phyloP scores from a whole-genome alignment of 768 basidiomycete species.

The Kwoniella europaea region DNA sequence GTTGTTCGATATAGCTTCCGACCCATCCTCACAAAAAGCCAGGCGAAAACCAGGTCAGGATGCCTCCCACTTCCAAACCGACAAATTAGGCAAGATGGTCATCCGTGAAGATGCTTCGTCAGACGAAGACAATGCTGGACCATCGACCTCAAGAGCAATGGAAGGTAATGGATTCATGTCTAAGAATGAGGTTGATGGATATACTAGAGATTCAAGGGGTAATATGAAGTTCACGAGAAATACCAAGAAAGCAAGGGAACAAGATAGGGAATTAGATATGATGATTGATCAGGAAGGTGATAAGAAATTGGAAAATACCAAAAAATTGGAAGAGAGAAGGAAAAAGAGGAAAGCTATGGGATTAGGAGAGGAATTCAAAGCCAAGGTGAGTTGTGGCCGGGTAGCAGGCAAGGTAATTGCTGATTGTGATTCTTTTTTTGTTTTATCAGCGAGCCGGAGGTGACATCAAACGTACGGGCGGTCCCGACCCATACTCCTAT shows the following conservation, averaged over 20 bases:
- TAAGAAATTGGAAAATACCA: constrained; percentile 25
- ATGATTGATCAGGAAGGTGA: constrained; percentile 73
- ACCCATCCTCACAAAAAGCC: constrained; percentile 47
- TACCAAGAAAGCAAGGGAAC: constrained; percentile 86
- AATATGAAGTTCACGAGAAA: constrained; percentile 94
- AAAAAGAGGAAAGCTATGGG: constrained; percentile 62
- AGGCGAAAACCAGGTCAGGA: constrained; percentile 83
- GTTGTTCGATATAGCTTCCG: constrained; percentile 18
- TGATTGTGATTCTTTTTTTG: not conserved
- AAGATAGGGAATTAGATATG: constrained; percentile 68
- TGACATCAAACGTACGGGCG: constrained; percentile 81
- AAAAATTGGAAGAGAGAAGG: constrained; percentile 62
- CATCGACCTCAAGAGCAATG: constrained; percentile 21
- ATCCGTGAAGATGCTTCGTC: constrained; percentile 57
- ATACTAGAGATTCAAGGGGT: constrained; percentile 80
- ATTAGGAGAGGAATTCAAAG: constrained; percentile 89
- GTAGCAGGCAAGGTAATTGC: not conserved
- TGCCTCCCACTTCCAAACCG: constrained; percentile 81
- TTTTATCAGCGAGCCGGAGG: constrained; percentile 81
- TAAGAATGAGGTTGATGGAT: constrained; percentile 83
- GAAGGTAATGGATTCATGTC: constrained; percentile 78
- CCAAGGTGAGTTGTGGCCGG: constrained; percentile 72
- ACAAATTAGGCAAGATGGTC: constrained; percentile 62
- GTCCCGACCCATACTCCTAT: constrained; percentile 92
- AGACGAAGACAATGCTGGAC: constrained; percentile 60